Percentiles rank a stretch among this genome's conserved stretches.
These are phyloP conservation scores for Magnusiomyces sp. DNA, from an alignment of 1,139 yeast genomes.

Conservation along the genomic window DNA sequence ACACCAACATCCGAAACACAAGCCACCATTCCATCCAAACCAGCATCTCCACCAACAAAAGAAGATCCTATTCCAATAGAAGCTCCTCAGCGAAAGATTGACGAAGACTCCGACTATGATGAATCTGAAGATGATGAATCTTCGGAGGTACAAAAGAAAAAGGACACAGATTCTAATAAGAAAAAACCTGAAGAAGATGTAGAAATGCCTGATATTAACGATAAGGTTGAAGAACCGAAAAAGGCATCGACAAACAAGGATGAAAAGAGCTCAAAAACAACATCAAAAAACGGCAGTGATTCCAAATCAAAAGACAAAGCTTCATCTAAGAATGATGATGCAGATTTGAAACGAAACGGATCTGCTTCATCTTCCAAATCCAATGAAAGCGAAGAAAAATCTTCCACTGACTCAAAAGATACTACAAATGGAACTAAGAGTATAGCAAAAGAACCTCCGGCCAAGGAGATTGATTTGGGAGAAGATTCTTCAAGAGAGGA, in stretches of 20 bases:
- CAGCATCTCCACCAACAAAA: conserved; percentile 13
- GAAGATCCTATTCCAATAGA: conserved; percentile 36
- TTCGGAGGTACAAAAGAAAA: conserved; percentile 46
- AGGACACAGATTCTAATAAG: conserved; percentile 76
- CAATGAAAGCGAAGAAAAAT: not conserved
- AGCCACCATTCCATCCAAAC: conserved; percentile 5
- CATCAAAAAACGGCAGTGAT: not conserved
- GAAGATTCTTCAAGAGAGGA: no score
- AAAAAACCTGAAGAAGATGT: conserved; percentile 50
- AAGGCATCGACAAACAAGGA: not conserved
- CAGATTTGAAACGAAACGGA: not conserved
- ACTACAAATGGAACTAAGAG: no score
- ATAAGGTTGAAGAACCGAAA: not conserved
- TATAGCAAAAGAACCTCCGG: no score
- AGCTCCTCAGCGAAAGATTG: conserved; percentile 66
- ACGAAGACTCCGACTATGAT: conserved; percentile 79
- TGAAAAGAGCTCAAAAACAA: not conserved
- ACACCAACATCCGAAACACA: conserved; percentile 10
- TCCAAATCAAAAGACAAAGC: not conserved
- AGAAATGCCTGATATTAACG: not conserved
- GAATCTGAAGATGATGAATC: conserved; percentile 41
- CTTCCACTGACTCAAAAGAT: no score
- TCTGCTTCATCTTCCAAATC: not conserved
- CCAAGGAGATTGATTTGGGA: no score
- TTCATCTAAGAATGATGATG: no score